These are phyloP conservation scores for Moricandia moricandioides DNA, from an alignment of 345 rosid species.

Conservation along the genomic window DNA sequence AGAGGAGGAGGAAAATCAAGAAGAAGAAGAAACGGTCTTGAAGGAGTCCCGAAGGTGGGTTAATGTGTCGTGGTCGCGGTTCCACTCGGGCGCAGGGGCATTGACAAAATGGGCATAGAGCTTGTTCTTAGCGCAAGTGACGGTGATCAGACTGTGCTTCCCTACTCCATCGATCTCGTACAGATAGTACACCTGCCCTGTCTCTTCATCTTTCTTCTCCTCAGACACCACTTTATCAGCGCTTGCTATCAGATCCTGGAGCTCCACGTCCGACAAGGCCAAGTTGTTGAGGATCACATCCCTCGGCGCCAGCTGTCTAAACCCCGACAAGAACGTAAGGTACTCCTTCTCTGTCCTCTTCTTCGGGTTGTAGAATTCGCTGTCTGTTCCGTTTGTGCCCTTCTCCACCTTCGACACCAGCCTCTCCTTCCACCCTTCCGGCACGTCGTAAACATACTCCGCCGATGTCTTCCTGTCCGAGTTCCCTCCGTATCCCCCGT, in stretches of 20 bases:
- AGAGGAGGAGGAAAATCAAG: background rate
- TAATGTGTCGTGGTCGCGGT: conserved; percentile 62
- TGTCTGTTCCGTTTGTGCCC: conserved; percentile 85
- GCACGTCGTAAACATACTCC: conserved; percentile 87
- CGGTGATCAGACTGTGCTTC: conserved; percentile 69
- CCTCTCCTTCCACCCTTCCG: conserved; percentile 90
- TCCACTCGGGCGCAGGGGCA: conserved; percentile 66
- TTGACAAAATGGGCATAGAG: conserved; percentile 90
- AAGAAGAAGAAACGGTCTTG: background rate
- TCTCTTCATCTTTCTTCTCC: conserved; percentile 56
- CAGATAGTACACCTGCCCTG: conserved; percentile 71
- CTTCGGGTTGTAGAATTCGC: conserved; percentile 85
- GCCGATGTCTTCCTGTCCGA: conserved; percentile 87
- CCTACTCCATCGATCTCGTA: conserved; percentile 79
- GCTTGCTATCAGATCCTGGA: conserved; percentile 77
- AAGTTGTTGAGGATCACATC: conserved; percentile 74
- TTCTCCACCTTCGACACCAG: conserved; percentile 87
- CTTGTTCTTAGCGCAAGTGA: conserved; percentile 85
- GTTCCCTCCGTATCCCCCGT: conserved; percentile 88
- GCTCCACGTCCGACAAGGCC: conserved; percentile 70
- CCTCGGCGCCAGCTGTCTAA: conserved; percentile 70
- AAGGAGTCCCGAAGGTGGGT: conserved; percentile 64
- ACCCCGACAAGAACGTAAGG: conserved; percentile 76
- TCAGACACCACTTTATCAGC: conserved; percentile 59
- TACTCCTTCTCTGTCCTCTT: conserved; percentile 83